phyloP scores from a whole-genome alignment of 163 green algal genomes.

The Chlamydomonas reinhardtii region DNA sequence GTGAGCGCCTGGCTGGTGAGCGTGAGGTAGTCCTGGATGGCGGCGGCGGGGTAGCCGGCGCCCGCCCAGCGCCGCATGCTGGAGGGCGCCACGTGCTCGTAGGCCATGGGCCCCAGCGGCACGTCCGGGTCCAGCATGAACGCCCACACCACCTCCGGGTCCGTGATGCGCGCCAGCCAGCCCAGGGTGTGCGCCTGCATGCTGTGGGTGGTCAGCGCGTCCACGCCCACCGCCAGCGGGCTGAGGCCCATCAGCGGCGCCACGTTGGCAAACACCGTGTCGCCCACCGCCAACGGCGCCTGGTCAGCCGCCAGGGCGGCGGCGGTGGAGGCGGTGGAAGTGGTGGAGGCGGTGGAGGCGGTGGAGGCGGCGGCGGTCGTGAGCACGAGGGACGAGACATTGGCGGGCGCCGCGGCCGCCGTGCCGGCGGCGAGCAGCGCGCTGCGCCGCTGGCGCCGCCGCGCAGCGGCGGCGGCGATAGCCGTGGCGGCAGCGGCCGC shows the following conservation, averaged over 20 bases:
- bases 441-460: too few species aligned
- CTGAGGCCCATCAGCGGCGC: slow-evolving; percentile 36
- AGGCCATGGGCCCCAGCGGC: slow-evolving; percentile 20
- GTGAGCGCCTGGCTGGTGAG: slow-evolving; percentile 12
- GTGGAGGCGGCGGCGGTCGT: not conserved
- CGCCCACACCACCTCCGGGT: slow-evolving; percentile 5
- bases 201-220: slow-evolving; percentile 15
- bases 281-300: not conserved
- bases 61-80: not conserved
- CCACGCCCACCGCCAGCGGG: slow-evolving; percentile 33
- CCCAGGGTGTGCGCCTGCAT: slow-evolving; percentile 1
- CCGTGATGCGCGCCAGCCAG: slow-evolving; percentile 11
- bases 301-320: not conserved
- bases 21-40: not conserved
- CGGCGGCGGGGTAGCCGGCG: not conserved
- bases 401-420: too few species aligned
- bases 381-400: not conserved
- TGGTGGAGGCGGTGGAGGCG: too few species aligned
- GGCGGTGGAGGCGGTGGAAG: too few species aligned
- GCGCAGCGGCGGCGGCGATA: too few species aligned
- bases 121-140: slow-evolving; percentile 2
- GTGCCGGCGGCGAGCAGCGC: too few species aligned
- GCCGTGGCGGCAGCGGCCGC: not conserved
- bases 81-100: slow-evolving; percentile 34
- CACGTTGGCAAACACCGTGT: slow-evolving; percentile 12